These are phyloP conservation scores for Trypanosoma platydactyli DNA, from an alignment of 208 protist genomes.

Conservation along the genomic window DNA sequence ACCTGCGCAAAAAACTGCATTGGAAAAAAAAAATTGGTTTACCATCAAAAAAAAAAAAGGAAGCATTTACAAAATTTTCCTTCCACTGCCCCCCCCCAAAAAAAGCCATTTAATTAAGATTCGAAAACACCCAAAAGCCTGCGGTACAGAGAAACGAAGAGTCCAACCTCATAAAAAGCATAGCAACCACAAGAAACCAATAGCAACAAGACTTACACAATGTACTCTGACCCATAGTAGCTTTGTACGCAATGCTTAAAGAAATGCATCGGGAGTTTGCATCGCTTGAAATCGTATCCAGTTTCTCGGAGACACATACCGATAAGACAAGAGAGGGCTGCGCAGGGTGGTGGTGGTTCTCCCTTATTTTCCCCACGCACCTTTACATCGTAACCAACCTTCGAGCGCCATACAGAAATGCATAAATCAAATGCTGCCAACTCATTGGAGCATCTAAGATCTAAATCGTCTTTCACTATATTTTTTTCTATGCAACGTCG, in stretches of 20 bases:
- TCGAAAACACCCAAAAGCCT: too few relatives aligned
- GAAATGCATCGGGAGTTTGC: constrained; percentile 62
- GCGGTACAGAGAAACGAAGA: not conserved
- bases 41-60: constrained; percentile 20
- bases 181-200: constrained; percentile 11
- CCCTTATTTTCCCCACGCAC: constrained; percentile 74
- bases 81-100: not conserved
- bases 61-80: not conserved
- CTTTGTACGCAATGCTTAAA: constrained; percentile 85
- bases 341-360: constrained; percentile 75
- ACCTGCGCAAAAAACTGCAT: not conserved
- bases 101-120: constrained; percentile 2
- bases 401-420: constrained; percentile 47
- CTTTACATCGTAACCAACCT: constrained; percentile 40
- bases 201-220: constrained; percentile 27
- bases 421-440: constrained; percentile 58
- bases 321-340: constrained; percentile 72
- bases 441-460: constrained; percentile 32
- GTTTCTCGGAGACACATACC: constrained; percentile 68
- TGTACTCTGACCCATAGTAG: constrained; percentile 74
- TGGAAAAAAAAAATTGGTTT: constrained; percentile 9
- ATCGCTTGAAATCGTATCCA: constrained; percentile 74
- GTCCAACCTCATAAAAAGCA: constrained; percentile 9
- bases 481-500: constrained; percentile 61
- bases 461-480: constrained; percentile 37